Evolutionary conservation across 2,329 filamentous ascomycete genomes (phyloP).

Genomic region (Camillea tinctor): DNA sequence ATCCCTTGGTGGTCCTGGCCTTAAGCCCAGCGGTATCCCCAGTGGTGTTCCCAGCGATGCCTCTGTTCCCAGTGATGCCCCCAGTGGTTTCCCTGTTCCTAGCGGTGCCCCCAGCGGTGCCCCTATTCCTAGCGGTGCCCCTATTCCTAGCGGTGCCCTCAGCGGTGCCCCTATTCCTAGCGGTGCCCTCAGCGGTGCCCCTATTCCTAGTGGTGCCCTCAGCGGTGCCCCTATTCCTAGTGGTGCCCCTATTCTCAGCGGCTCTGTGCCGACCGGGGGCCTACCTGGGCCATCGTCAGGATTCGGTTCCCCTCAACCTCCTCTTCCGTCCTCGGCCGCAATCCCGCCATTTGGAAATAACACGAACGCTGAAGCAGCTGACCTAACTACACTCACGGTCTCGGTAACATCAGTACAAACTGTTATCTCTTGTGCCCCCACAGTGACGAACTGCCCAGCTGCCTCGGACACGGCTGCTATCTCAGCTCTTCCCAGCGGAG

Average conservation of each 20-base stretch:
- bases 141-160: background rate
- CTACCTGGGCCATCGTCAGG: background rate
- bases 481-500: constrained; percentile 20
- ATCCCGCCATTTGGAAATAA: constrained; percentile 14
- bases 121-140: too few species aligned
- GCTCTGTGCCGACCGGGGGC: too few species aligned
- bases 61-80: too few species aligned
- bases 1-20: constrained; percentile 1
- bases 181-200: too few species aligned
- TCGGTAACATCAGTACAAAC: constrained; percentile 25
- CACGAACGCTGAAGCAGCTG: constrained; percentile 11
- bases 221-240: background rate
- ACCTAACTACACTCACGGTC: constrained; percentile 25
- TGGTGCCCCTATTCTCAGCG: too few species aligned
- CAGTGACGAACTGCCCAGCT: constrained; percentile 28
- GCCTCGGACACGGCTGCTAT: constrained; percentile 22
- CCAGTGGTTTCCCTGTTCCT: too few species aligned
- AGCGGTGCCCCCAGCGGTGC: too few species aligned
- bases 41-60: too few species aligned
- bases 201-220: too few species aligned
- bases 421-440: constrained; percentile 28
- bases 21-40: background rate
- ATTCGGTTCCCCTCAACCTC: constrained; percentile 4
- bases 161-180: too few species aligned
- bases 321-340: background rate